Evolutionary conservation across 2,329 filamentous ascomycete genomes (phyloP).

Genomic region (Clonostachys rosea): DNA sequence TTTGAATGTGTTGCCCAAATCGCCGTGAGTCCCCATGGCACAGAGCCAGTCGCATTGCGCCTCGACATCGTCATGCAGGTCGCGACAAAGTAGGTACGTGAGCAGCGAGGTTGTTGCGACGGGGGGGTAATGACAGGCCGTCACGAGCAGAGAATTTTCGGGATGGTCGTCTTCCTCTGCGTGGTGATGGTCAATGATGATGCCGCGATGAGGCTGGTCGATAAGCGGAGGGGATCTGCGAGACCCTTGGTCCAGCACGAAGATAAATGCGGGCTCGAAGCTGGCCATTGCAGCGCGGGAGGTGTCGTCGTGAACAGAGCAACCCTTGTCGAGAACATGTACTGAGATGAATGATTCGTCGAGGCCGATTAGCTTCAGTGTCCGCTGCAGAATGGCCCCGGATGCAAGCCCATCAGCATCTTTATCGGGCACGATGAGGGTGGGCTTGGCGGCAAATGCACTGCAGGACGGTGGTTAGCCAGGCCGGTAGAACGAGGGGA

Average conservation of each 20-base stretch:
- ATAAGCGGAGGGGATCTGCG: constrained; percentile 48
- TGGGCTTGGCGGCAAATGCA: constrained; percentile 41
- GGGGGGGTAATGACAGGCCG: constrained; percentile 59
- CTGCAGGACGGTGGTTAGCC: constrained; percentile 22
- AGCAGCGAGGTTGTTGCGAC: constrained; percentile 61
- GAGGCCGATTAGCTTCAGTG: constrained; percentile 54
- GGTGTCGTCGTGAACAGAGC: constrained; percentile 47
- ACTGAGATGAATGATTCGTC: constrained; percentile 44
- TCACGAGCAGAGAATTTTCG: constrained; percentile 46
- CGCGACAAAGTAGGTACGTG: constrained; percentile 58
- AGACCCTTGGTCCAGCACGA: constrained; percentile 64
- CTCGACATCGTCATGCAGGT: constrained; percentile 45
- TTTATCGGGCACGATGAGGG: constrained; percentile 63
- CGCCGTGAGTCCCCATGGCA: constrained; percentile 61
- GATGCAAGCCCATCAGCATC: constrained; percentile 64
- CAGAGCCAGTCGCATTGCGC: constrained; percentile 55
- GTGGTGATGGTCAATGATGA: constrained; percentile 65
- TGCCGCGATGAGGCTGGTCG: constrained; percentile 37
- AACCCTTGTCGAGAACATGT: constrained; percentile 56
- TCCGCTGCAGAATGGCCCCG: constrained; percentile 58
- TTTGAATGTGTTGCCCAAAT: constrained; percentile 59
- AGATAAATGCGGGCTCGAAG: constrained; percentile 49
- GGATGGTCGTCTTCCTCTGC: constrained; percentile 53
- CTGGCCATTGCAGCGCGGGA: constrained; percentile 47
- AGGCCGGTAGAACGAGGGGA: neutral